Evolutionary conservation across 2,329 filamentous ascomycete genomes (phyloP), one percentile per base, ranked within the genome.

Genomic region (Biscogniauxia sp.): DNA sequence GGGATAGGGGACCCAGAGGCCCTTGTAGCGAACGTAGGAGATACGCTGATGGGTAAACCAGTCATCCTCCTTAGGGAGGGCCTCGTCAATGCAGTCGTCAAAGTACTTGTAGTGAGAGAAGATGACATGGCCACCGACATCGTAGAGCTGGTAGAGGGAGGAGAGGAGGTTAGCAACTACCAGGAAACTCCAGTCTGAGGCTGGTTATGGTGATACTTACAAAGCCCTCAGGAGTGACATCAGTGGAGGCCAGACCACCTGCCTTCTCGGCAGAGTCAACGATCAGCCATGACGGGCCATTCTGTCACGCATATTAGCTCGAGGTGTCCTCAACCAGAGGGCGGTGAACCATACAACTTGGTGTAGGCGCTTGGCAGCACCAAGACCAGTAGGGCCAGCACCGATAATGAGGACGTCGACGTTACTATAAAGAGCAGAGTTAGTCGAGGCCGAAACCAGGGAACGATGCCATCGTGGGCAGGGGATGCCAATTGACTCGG

Each of bases 61-160:
- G 82, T 99, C 95, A 62, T 92, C 89, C 61, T 93, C 87, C 74
- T 92, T 92, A 72, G 95, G 95, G 51, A 99, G 88, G 57, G 95
- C 95, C 84, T 99, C 95, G 77, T 98, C 87, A 76, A 99, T 89
- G 83, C 92, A 96, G 84, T 99, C 95, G 81, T 99, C 95, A 78
- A 99, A 99, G 88, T 99, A 99, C 83, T 97, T 97, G 90, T 99
- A 99, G 87, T 97, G 93, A 71, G 93, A 97, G 86, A 97, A 97
- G 82, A 97, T 97, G 80, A 97, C 93, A 80, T 97, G 93, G 72
- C 93, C 93, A 76, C 93, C 93, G 72, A 99, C 95, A 80, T 99
- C 95, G 86, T 97, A 99, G 72, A 99, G 87, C 94, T 97, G 74
- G 20, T 61, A 26, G 13, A 32, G 17, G 53, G 54, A 49, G 63